These are phyloP conservation scores for Phytophthora pini DNA, from an alignment of 352 stramenopile genomes.

Conservation along the genomic window DNA sequence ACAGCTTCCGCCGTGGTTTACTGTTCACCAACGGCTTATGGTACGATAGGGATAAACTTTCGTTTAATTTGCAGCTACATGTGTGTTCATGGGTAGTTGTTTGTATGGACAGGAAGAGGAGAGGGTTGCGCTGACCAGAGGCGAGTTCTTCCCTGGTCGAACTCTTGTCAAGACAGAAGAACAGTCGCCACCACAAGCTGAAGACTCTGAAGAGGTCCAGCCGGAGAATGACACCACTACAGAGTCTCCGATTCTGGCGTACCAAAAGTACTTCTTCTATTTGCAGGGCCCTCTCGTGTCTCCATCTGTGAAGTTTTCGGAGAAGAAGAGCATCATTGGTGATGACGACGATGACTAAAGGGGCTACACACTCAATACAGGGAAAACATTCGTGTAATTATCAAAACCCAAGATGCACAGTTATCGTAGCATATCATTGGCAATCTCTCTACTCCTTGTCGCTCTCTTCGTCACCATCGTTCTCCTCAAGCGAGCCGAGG, in stretches of 20 bases:
- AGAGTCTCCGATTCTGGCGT: slow-evolving; percentile 46
- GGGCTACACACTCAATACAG: no score
- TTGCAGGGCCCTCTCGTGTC: slow-evolving; percentile 84
- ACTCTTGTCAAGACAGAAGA: slow-evolving; percentile 22
- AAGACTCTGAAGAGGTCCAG: slow-evolving; percentile 7
- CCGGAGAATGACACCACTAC: slow-evolving; percentile 9
- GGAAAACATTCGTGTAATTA: no score
- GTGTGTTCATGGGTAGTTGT: not conserved
- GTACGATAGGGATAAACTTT: slow-evolving; percentile 23
- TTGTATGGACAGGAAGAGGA: slow-evolving; percentile 66
- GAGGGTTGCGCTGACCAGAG: slow-evolving; percentile 65
- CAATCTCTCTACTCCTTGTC: slow-evolving; percentile 59
- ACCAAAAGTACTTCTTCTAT: slow-evolving; percentile 85
- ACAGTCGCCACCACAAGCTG: not conserved
- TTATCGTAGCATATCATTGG: no score
- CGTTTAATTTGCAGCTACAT: no score
- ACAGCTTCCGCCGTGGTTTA: slow-evolving; percentile 83
- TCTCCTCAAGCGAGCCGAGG: slow-evolving; percentile 82
- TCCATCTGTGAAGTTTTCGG: slow-evolving; percentile 82
- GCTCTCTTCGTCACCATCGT: slow-evolving; percentile 82
- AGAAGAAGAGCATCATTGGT: slow-evolving; percentile 91
- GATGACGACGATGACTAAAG: slow-evolving; percentile 86
- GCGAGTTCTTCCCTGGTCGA: slow-evolving; percentile 72
- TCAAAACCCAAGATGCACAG: no score
- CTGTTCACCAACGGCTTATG: slow-evolving; percentile 81